These are phyloP conservation scores for Diaporthe aspalathi DNA, from an alignment of 2,329 filamentous ascomycete species.

Conservation along the genomic window DNA sequence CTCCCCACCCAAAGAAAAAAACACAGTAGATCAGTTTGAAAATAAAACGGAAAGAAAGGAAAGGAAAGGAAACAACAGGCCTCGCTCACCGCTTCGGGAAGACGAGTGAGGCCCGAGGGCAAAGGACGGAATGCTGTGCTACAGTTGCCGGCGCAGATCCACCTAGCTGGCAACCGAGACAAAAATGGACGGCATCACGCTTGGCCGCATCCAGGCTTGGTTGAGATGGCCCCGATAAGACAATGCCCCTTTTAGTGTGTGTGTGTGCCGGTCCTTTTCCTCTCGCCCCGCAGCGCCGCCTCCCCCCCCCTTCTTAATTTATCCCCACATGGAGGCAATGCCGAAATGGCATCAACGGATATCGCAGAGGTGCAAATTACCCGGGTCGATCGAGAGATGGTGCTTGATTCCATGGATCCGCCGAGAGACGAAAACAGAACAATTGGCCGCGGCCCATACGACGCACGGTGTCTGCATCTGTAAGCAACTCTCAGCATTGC, in stretches of 20 bases:
- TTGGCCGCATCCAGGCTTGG: not conserved
- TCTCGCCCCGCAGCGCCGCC: not conserved
- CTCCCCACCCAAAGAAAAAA: too few relatives aligned
- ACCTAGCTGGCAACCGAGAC: not conserved
- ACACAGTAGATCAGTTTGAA: too few relatives aligned
- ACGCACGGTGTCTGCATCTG: not conserved
- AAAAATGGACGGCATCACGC: not conserved
- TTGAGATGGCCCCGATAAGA: slow-evolving; percentile 12
- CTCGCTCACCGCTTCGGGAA: slow-evolving; percentile 26
- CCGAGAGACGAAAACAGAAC: slow-evolving; percentile 26
- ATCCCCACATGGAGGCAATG: slow-evolving; percentile 17
- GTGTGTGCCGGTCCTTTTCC: not conserved
- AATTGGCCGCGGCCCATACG: not conserved
- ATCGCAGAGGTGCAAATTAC: slow-evolving; percentile 8
- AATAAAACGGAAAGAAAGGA: not conserved
- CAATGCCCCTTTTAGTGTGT: not conserved
- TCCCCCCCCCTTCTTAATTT: slow-evolving; percentile 10
- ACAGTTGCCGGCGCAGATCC: slow-evolving; percentile 1
- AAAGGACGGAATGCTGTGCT: not conserved
- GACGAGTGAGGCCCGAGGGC: not conserved
- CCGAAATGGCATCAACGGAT: slow-evolving; percentile 4
- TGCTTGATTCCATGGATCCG: not conserved
- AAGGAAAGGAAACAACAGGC: not conserved
- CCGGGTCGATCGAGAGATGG: slow-evolving; percentile 18
- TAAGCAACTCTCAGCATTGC: slow-evolving; percentile 8